Evolutionary conservation across 139 green algal species (phyloP).

Genomic region (Edaphochlamys debaryana): DNA sequence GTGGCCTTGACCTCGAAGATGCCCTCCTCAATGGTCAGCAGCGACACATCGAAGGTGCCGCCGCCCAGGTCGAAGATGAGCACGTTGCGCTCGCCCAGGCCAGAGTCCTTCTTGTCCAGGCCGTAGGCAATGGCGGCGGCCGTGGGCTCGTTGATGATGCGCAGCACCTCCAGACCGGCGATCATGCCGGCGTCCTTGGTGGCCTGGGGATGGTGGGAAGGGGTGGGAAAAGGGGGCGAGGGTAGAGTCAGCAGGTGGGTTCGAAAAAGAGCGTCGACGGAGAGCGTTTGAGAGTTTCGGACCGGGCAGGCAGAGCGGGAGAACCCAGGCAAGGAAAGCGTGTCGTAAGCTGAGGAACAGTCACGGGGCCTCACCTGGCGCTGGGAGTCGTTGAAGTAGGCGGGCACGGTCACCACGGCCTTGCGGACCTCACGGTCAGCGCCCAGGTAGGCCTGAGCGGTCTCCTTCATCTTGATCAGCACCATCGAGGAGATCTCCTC

Average conservation of each 20-base stretch:
- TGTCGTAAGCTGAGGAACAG: too few species aligned
- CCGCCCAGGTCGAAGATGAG: constrained; percentile 97
- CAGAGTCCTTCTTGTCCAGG: constrained; percentile 82
- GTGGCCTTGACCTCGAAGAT: constrained; percentile 99
- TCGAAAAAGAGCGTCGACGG: not conserved
- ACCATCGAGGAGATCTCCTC: constrained; percentile 99
- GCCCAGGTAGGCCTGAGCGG: constrained; percentile 78
- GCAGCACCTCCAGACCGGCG: constrained; percentile 95
- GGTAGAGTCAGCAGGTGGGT: not conserved
- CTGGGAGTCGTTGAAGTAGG: constrained; percentile 99
- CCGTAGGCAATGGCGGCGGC: constrained; percentile 95
- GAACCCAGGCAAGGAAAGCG: too few species aligned
- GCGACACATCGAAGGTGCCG: constrained; percentile 98
- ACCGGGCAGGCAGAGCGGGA: too few species aligned
- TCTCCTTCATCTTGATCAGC: constrained; percentile 98
- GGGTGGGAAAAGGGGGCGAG: not conserved
- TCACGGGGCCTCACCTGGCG: constrained; percentile 71
- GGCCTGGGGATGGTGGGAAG: constrained; percentile 78
- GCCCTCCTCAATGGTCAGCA: constrained; percentile 98
- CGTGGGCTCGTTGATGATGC: constrained; percentile 99
- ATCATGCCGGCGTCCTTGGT: constrained; percentile 98
- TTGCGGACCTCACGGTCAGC: constrained; percentile 86
- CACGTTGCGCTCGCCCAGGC: constrained; percentile 82
- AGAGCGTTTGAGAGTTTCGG: too few species aligned
- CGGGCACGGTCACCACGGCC: constrained; percentile 96